A percentile compares a stretch with the other conserved stretches of the same genome.
Evolutionary conservation across 768 basidiomycete genomes (phyloP).

Genomic region (Serendipita sp.): DNA sequence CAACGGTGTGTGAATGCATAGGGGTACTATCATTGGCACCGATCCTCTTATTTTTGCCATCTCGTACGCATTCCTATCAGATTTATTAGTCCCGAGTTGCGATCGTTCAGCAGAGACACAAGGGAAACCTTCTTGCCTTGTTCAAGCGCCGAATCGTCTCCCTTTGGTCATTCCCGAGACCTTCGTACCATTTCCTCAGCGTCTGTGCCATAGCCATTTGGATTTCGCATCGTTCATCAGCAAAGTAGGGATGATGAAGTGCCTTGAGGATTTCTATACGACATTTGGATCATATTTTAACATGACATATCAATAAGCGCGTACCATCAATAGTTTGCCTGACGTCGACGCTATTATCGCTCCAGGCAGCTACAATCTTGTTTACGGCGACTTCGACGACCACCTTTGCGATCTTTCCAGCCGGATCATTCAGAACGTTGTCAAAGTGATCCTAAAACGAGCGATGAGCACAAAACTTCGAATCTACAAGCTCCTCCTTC

Average conservation of each 20-base stretch:
- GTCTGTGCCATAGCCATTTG: slow-evolving; percentile 45
- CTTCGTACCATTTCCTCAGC: slow-evolving; percentile 38
- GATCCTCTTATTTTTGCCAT: slow-evolving; percentile 40
- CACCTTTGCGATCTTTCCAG: slow-evolving; percentile 52
- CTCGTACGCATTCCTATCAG: slow-evolving; percentile 34
- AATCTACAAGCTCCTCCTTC: neutral
- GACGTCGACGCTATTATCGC: slow-evolving; percentile 9
- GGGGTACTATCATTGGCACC: slow-evolving; percentile 26
- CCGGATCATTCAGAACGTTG: slow-evolving; percentile 57
- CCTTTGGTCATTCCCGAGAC: slow-evolving; percentile 27
- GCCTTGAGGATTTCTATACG: slow-evolving; percentile 37
- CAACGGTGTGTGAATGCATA: neutral
- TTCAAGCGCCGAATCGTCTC: slow-evolving; percentile 33
- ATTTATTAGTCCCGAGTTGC: too few relatives aligned
- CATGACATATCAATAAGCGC: neutral
- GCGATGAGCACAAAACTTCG: neutral
- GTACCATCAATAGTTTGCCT: slow-evolving; percentile 1
- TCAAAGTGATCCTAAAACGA: slow-evolving; percentile 43
- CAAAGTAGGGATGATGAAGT: slow-evolving; percentile 58
- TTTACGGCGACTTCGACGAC: slow-evolving; percentile 48
- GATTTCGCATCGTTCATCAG: slow-evolving; percentile 33
- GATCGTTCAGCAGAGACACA: neutral
- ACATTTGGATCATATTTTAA: neutral
- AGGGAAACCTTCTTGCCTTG: slow-evolving; percentile 25
- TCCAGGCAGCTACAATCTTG: slow-evolving; percentile 34